Evolutionary conservation across 805 yeast species (phyloP).

Genomic region (Lachancea lanzarotensis): DNA sequence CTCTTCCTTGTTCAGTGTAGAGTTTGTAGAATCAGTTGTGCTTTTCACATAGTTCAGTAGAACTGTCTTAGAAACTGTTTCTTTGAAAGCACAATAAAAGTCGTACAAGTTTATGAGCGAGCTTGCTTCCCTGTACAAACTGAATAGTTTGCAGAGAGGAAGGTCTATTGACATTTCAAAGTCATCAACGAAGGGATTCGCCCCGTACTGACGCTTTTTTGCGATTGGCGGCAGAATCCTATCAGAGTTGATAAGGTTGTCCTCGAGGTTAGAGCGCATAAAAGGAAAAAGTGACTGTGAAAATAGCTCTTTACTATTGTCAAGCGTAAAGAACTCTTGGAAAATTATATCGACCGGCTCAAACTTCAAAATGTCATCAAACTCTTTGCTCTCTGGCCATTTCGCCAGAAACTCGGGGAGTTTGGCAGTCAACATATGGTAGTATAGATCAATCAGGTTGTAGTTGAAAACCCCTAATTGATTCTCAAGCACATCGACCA

Average conservation of each 20-base stretch:
- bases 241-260: constrained; percentile 29
- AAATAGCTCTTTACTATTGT: constrained; percentile 27
- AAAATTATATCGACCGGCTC: constrained; percentile 30
- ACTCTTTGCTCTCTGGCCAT: constrained; percentile 25
- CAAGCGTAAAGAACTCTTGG: constrained; percentile 31
- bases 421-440: constrained; percentile 23
- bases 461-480: constrained; percentile 23
- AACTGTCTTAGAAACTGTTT: constrained; percentile 35
- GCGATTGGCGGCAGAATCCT: constrained; percentile 16
- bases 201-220: constrained; percentile 13
- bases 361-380: constrained; percentile 19
- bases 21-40: constrained; percentile 11
- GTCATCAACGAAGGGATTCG: constrained; percentile 12
- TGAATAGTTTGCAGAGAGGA: constrained; percentile 50
- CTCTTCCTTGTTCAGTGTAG: constrained; percentile 17
- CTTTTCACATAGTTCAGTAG: constrained; percentile 10
- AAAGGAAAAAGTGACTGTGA: constrained; percentile 30
- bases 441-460: constrained; percentile 29
- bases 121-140: constrained; percentile 74
- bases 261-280: constrained; percentile 28
- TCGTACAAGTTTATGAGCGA: constrained; percentile 61
- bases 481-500: constrained; percentile 22
- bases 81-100: constrained; percentile 55
- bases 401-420: constrained; percentile 17
- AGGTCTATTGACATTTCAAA: constrained; percentile 43